phyloP scores from a whole-genome alignment of 306 rosid genomes.

The Mucuna pruriens region DNA sequence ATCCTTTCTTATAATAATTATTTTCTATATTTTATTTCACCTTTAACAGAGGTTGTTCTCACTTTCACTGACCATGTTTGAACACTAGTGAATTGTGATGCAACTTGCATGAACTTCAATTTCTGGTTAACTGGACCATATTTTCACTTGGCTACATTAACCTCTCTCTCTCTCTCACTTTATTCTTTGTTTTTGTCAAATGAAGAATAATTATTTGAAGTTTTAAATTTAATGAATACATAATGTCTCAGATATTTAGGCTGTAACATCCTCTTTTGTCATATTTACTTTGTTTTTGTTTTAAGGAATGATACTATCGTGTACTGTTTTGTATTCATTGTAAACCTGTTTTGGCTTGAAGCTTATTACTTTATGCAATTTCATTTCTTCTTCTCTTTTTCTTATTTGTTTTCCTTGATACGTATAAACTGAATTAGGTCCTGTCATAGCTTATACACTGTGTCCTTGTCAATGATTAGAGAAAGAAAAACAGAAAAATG shows the following conservation, averaged over 20 bases:
- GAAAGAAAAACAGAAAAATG: conserved; percentile 10
- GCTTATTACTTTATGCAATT: neutral
- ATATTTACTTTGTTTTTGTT: conserved; percentile 25
- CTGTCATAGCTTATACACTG: conserved; percentile 11
- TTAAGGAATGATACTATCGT: neutral
- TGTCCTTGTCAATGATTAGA: conserved; percentile 16
- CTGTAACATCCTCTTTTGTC: conserved; percentile 30
- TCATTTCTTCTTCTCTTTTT: neutral
- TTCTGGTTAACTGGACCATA: conserved; percentile 8
- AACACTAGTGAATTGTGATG: conserved; percentile 30
- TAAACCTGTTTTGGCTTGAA: neutral
- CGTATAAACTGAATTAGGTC: conserved; percentile 28
- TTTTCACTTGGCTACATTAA: conserved; percentile 22
- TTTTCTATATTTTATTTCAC: conserved; percentile 37
- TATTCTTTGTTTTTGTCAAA: neutral
- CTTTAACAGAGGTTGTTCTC: conserved; percentile 44
- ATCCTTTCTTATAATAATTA: conserved; percentile 39
- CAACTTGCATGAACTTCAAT: conserved; percentile 38
- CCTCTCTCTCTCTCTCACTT: neutral
- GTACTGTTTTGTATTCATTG: neutral
- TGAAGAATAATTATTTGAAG: neutral
- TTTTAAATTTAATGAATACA: neutral
- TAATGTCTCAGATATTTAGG: conserved; percentile 15
- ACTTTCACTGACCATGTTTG: conserved; percentile 36
- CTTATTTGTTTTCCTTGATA: neutral